Evolutionary conservation across 345 rosid genomes (phyloP), one percentile per base, ranked within the genome.

Genomic region (Camelina hispida): DNA sequence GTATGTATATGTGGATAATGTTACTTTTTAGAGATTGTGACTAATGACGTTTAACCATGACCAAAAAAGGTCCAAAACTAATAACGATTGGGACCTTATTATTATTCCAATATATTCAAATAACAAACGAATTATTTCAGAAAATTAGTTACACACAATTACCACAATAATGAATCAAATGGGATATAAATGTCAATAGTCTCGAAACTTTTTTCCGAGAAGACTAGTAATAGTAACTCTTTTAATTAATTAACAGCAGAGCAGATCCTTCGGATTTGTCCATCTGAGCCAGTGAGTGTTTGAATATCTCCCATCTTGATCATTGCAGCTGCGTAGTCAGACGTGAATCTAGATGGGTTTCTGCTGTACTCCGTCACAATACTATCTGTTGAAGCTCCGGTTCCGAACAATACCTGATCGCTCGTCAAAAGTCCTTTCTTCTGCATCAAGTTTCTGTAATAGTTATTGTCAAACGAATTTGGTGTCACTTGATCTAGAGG

Each of bases 401-500:
- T 73, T 47, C 80, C 80, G 53, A 80, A 83, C 30, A 88, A 78
- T 16, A 77, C 80, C 30, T 87, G 91, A 56, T 89, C 91, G 0
- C 74, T 71, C 17, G 44, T 47, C 3, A 89, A 79, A 23, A 87
- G 88, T 51, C 94, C 89, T 68, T 82, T 83, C 83, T 81, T 84
- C 51, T 80, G 83, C 69, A 82, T 61, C 40, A 85, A 83, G 62
- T 81, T 87, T 70, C 75, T 79, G 81, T 81, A 87, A 68, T 84
- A 87, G 48, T 79, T 83, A 17, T 85, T 87, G 72, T 87, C 89
- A 48, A 89, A 87, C 1, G 76, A 74, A 56, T 83, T 75, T 1
- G 90, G 85, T 6, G 90, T 86, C 42, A 83, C 85, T 74, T 81
- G 73, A 48, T 87, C 89, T 4, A 87, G 78, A 3, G 84, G 64